Percentiles rank a stretch among this genome's conserved stretches.
Evolutionary conservation across 192 early-diverging fungal genomes (phyloP).

Genomic region (Coemansia sp.): DNA sequence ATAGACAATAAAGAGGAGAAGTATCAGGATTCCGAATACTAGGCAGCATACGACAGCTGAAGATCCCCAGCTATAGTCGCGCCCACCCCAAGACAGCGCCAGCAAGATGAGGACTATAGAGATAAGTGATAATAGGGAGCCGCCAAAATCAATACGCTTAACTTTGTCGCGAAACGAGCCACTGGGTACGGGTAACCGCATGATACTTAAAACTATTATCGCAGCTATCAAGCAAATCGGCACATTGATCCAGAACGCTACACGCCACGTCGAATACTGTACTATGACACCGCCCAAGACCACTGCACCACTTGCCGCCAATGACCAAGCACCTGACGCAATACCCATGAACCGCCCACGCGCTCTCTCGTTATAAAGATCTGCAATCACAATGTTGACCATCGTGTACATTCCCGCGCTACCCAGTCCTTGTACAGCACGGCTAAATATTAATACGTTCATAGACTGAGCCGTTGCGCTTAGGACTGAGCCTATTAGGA

Average conservation of each 20-base stretch:
- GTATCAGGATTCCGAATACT: slow-evolving; percentile 20
- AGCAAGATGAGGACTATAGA: slow-evolving; percentile 55
- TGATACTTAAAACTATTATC: slow-evolving; percentile 60
- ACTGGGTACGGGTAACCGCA: slow-evolving; percentile 58
- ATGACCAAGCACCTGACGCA: slow-evolving; percentile 59
- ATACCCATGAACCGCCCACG: slow-evolving; percentile 74
- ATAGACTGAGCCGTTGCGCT: slow-evolving; percentile 45
- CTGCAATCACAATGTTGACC: slow-evolving; percentile 70
- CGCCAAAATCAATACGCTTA: slow-evolving; percentile 59
- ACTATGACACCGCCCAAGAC: slow-evolving; percentile 74
- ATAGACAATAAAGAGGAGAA: slow-evolving; percentile 57
- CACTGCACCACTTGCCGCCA: slow-evolving; percentile 67
- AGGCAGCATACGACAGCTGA: slow-evolving; percentile 50
- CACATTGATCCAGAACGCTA: slow-evolving; percentile 81
- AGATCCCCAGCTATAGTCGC: slow-evolving; percentile 55
- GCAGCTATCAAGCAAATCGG: slow-evolving; percentile 63
- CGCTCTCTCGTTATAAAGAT: slow-evolving; percentile 69
- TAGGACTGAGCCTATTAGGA: slow-evolving; percentile 51
- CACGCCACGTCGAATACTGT: slow-evolving; percentile 63
- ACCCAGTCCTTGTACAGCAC: slow-evolving; percentile 72
- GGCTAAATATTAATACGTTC: slow-evolving; percentile 64
- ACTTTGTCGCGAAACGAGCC: slow-evolving; percentile 46
- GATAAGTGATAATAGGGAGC: slow-evolving; percentile 47
- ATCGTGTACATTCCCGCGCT: slow-evolving; percentile 64
- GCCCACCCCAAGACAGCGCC: slow-evolving; percentile 62